A percentile compares a stretch with the other conserved stretches of the same genome.
These are phyloP conservation scores for Phycomyces blakesleeanus DNA, from an alignment of 192 early-diverging fungal species.

Conservation along the genomic window DNA sequence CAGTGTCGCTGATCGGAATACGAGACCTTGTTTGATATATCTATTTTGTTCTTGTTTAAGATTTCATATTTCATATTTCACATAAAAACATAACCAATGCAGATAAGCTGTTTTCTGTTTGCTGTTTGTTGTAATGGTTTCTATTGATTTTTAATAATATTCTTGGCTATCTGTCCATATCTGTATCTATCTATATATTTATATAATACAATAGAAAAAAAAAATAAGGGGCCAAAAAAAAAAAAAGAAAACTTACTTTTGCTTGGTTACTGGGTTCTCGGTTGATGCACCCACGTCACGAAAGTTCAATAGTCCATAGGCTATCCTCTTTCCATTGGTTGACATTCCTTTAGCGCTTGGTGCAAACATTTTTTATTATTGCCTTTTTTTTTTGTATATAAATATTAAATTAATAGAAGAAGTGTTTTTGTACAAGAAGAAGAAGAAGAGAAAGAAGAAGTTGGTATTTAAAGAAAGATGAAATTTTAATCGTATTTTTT, in stretches of 20 bases:
- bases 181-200: neutral
- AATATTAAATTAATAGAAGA: too few species aligned
- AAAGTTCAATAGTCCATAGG: constrained; percentile 24
- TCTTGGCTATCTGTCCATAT: neutral
- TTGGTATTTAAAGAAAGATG: neutral
- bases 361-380: neutral
- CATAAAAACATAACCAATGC: too few species aligned
- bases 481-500: too few species aligned
- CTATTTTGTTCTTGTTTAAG: too few species aligned
- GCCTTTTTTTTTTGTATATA: too few species aligned
- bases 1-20: constrained; percentile 41
- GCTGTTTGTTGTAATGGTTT: too few species aligned
- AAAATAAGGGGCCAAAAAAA: neutral
- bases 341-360: constrained; percentile 1
- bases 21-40: constrained; percentile 29
- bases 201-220: neutral
- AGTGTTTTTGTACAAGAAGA: too few species aligned
- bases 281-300: constrained; percentile 19
- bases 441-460: neutral
- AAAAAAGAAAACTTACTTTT: constrained; percentile 4
- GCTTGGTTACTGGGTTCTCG: constrained; percentile 1
- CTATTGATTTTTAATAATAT: constrained; percentile 8
- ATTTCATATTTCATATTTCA: too few species aligned
- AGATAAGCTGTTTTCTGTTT: too few species aligned
- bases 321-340: constrained; percentile 1